Percentiles rank a stretch among this genome's conserved stretches.
phyloP scores from a whole-genome alignment of 345 rosid species.

The Lenwebbia sp. region DNA sequence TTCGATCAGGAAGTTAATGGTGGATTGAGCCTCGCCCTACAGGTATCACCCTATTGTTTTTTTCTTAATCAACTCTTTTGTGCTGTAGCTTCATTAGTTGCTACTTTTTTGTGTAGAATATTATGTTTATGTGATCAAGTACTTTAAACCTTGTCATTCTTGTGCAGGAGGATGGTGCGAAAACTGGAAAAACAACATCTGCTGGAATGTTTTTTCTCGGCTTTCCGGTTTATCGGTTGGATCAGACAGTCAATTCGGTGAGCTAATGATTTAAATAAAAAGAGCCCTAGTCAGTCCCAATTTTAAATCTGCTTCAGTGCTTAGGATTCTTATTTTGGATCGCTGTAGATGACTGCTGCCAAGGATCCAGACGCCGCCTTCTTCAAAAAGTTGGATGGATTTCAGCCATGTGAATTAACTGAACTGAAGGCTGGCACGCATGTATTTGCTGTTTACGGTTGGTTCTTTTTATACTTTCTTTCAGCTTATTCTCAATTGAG shows the following conservation, averaged over 20 bases:
- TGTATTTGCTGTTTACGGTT: slow-evolving; percentile 92
- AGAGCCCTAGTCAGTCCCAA: background rate
- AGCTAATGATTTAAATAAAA: slow-evolving; percentile 11
- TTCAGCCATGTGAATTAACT: slow-evolving; percentile 90
- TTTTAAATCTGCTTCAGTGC: background rate
- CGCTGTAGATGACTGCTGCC: slow-evolving; percentile 55
- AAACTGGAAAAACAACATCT: slow-evolving; percentile 73
- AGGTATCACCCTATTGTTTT: slow-evolving; percentile 33
- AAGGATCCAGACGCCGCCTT: slow-evolving; percentile 92
- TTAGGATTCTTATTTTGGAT: background rate
- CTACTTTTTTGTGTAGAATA: background rate
- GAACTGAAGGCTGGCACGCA: slow-evolving; percentile 88
- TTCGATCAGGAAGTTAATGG: slow-evolving; percentile 74
- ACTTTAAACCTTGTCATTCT: background rate
- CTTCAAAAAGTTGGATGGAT: slow-evolving; percentile 88
- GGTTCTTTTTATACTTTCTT: slow-evolving; percentile 2
- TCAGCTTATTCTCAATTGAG: slow-evolving; percentile 2
- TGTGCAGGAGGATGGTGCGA: slow-evolving; percentile 77
- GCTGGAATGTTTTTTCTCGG: slow-evolving; percentile 99
- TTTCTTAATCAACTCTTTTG: background rate
- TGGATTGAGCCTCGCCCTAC: slow-evolving; percentile 88
- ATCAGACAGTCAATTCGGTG: slow-evolving; percentile 71
- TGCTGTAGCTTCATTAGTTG: background rate
- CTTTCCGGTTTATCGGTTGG: slow-evolving; percentile 87
- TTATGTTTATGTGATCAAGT: background rate